Base-by-base conservation (phyloP, 2,329 filamentous ascomycete genomes). In the Aspergillus japonicus region DNA sequence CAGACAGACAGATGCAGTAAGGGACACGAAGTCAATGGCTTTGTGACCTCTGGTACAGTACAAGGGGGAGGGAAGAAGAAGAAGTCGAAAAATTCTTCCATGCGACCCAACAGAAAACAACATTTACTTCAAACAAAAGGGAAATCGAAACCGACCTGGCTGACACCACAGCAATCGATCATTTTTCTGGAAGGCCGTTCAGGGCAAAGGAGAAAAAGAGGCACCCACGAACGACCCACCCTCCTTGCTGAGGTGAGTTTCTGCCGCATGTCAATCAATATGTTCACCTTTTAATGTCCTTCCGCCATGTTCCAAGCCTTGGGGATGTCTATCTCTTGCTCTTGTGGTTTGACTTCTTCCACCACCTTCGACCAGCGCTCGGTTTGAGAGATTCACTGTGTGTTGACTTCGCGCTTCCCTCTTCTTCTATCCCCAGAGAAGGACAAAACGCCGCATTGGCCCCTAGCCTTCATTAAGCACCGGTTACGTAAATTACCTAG, bases 401-500 rank as follows among this genome's bases (percentile, higher is more conserved):
- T 16, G 5, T 35, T 5, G 33, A 35, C 33, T 35, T 35, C 33
- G 12, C 3, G 33, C 33, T 35, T 35, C 33, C 14, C 33, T 35
- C 33, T 12, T 35, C 33, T 35, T 12, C 33, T 12, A 5, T 5
- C 42, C 42, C 26, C 26, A 10, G 7, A 10, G 12, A 14, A 50
- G n/a, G 33, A 29, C 42, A 24, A 35, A 29, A 47, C 26, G 42
- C 42, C 26, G 29, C 44, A 48, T 44, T 54, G 52, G 24, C 29
- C 21, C 21, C 42, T 54, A 48, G 26, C 21, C 6, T 26, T 48
- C 12, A 47, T 55, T 47, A 16, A 31, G 23, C n/a, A n/a, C 6
- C 11, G 21, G 53, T 55, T 48, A 55, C 53, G 44, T 55, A 55
- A 55, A 55, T 26, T 47, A 55, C 26, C 24, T 6, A 35, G 12